A percentile compares a stretch with the other conserved stretches of the same genome.
These are phyloP conservation scores for Blastomyces gilchristii DNA, from an alignment of 2,329 filamentous ascomycete species.

Conservation along the genomic window DNA sequence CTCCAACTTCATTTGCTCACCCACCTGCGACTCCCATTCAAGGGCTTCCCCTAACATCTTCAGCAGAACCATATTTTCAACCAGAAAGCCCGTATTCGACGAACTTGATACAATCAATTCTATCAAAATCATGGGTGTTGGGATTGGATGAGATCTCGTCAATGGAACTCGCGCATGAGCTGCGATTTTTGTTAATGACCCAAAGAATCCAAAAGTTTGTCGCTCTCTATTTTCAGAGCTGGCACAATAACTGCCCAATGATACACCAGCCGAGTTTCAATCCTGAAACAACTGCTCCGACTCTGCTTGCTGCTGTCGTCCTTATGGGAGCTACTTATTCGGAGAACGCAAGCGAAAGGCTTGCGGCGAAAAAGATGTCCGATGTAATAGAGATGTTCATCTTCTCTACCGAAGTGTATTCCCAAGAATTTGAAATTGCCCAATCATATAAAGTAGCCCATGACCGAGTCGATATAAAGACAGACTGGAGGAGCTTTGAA, in stretches of 20 bases:
- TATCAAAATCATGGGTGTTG: conserved; percentile 31
- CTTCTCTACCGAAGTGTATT: conserved; percentile 35
- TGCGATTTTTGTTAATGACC: conserved; percentile 34
- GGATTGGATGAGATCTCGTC: conserved; percentile 30
- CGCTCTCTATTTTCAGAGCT: conserved; percentile 36
- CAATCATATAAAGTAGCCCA: conserved; percentile 23
- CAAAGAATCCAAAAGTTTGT: conserved; percentile 34
- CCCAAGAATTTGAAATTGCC: conserved; percentile 32
- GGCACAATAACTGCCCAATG: conserved; percentile 38
- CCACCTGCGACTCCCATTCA: conserved; percentile 16
- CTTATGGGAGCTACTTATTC: conserved; percentile 41
- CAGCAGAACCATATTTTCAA: conserved; percentile 21
- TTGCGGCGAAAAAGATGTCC: conserved; percentile 31
- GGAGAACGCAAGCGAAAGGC: conserved; percentile 29
- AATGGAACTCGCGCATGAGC: conserved; percentile 30
- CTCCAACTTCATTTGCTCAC: conserved; percentile 15
- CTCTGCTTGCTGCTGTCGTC: conserved; percentile 32
- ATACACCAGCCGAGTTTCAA: conserved; percentile 36
- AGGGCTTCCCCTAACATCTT: conserved; percentile 16
- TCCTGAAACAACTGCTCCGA: conserved; percentile 27
- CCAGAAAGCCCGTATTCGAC: conserved; percentile 31
- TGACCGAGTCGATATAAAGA: conserved; percentile 18
- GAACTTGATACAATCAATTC: conserved; percentile 32
- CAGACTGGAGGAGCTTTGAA: conserved; percentile 30
- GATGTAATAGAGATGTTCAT: conserved; percentile 37